phyloP scores from a whole-genome alignment of 768 basidiomycete genomes.

The Pisolithus orientalis region DNA sequence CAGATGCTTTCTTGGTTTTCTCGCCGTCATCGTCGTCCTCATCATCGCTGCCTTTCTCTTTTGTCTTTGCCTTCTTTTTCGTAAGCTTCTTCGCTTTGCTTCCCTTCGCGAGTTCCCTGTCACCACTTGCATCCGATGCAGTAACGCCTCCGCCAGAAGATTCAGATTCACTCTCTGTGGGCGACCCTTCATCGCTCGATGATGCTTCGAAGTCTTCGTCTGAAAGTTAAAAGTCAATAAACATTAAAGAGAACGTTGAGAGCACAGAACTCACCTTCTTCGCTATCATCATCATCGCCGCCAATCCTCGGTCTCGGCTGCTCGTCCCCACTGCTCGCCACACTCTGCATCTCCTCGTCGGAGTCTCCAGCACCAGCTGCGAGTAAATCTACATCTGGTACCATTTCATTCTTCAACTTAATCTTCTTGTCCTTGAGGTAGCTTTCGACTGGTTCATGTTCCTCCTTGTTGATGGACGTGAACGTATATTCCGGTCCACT shows the following conservation, averaged over 20 bases:
- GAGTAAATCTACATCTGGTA: conserved; percentile 77
- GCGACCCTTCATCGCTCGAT: conserved; percentile 82
- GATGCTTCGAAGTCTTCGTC: conserved; percentile 92
- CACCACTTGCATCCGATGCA: conserved; percentile 81
- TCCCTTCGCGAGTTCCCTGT: conserved; percentile 51
- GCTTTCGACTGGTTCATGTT: conserved; percentile 77
- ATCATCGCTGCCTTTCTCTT: conserved; percentile 38
- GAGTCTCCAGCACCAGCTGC: conserved; percentile 58
- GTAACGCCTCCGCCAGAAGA: conserved; percentile 64
- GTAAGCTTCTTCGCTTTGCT: conserved; percentile 30
- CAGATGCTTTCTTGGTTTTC: conserved; percentile 44
- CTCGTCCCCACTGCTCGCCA: conserved; percentile 63
- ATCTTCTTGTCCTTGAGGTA: conserved; percentile 91
- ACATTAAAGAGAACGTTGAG: background rate
- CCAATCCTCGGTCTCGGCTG: conserved; percentile 45
- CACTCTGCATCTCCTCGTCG: conserved; percentile 82
- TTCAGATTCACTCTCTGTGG: conserved; percentile 64
- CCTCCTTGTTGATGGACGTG: conserved; percentile 93
- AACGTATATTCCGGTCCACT: conserved; percentile 83
- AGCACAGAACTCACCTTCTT: conserved; percentile 43
- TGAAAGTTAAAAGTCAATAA: conserved; percentile 21
- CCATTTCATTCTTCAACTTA: conserved; percentile 92
- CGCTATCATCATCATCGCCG: conserved; percentile 67
- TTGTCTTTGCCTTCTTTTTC: conserved; percentile 39
- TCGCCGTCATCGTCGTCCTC: conserved; percentile 31